Percentiles rank a stretch among this genome's conserved stretches.
Conservation (phyloP, 495 filamentous ascomycete species). For the Neurospora sp. region DNA sequence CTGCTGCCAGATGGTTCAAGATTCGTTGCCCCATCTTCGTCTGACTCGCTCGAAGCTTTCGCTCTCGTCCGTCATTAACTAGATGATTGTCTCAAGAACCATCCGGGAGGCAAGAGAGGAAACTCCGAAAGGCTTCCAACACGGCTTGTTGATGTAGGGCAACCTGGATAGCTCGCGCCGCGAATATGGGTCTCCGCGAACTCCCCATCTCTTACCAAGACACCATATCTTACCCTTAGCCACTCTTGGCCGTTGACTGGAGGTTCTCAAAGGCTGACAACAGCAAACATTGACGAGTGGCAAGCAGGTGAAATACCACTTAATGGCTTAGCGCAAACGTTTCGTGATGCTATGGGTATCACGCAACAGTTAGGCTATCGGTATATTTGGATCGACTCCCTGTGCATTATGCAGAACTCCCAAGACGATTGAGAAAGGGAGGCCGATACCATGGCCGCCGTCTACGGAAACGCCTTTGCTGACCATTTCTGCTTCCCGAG, state of each 20-base stretch:
- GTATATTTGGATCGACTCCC: not conserved
- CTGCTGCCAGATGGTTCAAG: not conserved
- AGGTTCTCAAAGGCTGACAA: not conserved
- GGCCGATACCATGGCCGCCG: conserved; percentile 2
- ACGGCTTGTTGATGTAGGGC: too few relatives aligned
- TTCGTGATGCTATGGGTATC: conserved; percentile 2
- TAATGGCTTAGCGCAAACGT: not conserved
- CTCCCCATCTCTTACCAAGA: not conserved
- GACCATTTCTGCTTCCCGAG: not conserved
- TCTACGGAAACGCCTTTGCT: not conserved
- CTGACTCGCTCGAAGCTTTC: not conserved
- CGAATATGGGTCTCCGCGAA: not conserved
- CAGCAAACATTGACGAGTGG: not conserved
- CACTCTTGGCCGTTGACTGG: conserved; percentile 1
- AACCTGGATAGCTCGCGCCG: not conserved
- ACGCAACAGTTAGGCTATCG: too few relatives aligned
- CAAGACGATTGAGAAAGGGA: not conserved
- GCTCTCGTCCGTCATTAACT: not conserved
- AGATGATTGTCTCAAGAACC: not conserved
- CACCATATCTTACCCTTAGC: conserved; percentile 36
- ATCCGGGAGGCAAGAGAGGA: not conserved
- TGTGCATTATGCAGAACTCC: conserved; percentile 5
- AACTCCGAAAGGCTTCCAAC: not conserved
- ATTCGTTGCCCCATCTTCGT: not conserved
- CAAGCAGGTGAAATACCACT: not conserved